Evolutionary conservation across 1,139 yeast genomes (phyloP).

Genomic region (Pichia sp.): DNA sequence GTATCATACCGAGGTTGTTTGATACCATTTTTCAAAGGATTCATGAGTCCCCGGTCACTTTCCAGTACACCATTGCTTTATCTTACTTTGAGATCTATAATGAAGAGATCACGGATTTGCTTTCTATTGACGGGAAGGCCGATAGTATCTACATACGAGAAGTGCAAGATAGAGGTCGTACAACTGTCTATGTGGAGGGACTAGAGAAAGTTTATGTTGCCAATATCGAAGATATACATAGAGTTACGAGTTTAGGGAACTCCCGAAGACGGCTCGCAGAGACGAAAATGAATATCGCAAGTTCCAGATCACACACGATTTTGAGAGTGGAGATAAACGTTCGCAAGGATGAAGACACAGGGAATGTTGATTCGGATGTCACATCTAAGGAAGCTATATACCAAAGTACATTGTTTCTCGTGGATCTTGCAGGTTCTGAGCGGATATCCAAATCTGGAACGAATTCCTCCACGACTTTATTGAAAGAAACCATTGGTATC

Average conservation of each 20-base stretch:
- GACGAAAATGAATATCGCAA: slow-evolving; percentile 69
- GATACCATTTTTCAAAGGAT: slow-evolving; percentile 47
- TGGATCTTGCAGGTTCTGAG: slow-evolving; percentile 88
- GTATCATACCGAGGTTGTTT: slow-evolving; percentile 70
- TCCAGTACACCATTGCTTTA: slow-evolving; percentile 60
- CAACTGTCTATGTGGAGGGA: slow-evolving; percentile 60
- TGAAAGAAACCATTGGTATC: slow-evolving; percentile 81
- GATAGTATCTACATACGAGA: slow-evolving; percentile 49
- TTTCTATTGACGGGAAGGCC: slow-evolving; percentile 29
- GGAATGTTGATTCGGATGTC: too few species aligned
- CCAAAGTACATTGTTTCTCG: slow-evolving; percentile 64
- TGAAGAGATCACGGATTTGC: slow-evolving; percentile 67
- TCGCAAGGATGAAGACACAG: background rate
- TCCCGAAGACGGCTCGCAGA: slow-evolving; percentile 49
- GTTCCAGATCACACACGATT: slow-evolving; percentile 80
- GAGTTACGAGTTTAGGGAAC: slow-evolving; percentile 51
- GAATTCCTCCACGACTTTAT: slow-evolving; percentile 45
- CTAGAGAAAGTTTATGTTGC: slow-evolving; percentile 56
- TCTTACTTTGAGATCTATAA: slow-evolving; percentile 79
- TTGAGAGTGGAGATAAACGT: slow-evolving; percentile 40
- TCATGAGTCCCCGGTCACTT: slow-evolving; percentile 41
- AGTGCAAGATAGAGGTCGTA: slow-evolving; percentile 34
- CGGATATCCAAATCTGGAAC: slow-evolving; percentile 82
- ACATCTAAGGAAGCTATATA: slow-evolving; percentile 45
- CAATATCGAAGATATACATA: slow-evolving; percentile 50